These are phyloP conservation scores for Phytopythium helicoides DNA, from an alignment of 352 stramenopile genomes.

Conservation along the genomic window DNA sequence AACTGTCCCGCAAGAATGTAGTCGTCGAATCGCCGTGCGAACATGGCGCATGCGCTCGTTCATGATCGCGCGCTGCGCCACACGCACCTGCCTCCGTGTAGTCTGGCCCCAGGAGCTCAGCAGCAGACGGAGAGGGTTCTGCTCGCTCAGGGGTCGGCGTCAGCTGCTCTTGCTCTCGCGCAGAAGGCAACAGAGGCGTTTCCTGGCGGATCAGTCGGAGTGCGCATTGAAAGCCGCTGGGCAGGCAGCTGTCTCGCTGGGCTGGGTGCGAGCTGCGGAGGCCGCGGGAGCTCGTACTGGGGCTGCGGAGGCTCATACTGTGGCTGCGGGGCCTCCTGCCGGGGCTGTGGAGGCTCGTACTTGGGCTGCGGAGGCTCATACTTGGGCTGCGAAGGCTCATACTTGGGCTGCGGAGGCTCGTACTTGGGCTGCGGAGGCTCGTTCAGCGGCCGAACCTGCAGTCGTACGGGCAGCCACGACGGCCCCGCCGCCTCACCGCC, in stretches of 20 bases:
- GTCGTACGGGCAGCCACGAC: too few species aligned
- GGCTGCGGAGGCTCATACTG: neutral
- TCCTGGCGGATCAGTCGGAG: neutral
- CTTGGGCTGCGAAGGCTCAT: neutral
- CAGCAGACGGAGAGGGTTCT: conserved; percentile 23
- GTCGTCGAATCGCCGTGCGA: conserved; percentile 62
- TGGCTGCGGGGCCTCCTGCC: neutral
- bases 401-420: too few species aligned
- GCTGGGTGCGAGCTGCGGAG: neutral
- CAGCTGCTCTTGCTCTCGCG: neutral
- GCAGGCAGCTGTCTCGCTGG: too few species aligned
- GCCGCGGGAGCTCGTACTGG: neutral
- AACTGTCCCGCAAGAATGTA: conserved; percentile 70
- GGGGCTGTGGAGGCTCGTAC: neutral
- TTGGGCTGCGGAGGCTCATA: neutral
- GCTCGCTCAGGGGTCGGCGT: neutral
- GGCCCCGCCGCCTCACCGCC: neutral
- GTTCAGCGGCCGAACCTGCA: too few species aligned
- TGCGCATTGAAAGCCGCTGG: too few species aligned
- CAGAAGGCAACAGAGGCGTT: conserved; percentile 6
- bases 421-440: too few species aligned
- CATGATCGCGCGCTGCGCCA: conserved; percentile 69
- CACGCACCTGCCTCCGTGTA: conserved; percentile 60
- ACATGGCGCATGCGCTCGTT: conserved; percentile 59
- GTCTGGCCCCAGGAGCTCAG: conserved; percentile 44